phyloP scores from a whole-genome alignment of 2,329 filamentous ascomycete genomes.

The Alternaria incomplexa region DNA sequence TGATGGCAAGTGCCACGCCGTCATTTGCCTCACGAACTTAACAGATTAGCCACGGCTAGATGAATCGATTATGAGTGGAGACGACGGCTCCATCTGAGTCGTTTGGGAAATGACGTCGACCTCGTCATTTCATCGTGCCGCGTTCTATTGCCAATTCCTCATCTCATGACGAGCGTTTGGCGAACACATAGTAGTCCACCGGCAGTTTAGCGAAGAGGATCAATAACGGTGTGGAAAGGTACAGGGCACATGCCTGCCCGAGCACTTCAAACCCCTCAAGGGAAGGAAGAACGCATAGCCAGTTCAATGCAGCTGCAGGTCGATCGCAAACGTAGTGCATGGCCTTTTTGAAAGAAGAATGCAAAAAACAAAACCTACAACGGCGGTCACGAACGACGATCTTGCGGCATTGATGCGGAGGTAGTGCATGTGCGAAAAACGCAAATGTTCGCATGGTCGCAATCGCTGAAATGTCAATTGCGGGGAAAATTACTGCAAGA shows the following conservation, averaged over 20 bases:
- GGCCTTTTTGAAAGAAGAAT: background rate
- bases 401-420: background rate
- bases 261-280: background rate
- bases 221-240: background rate
- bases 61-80: background rate
- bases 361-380: background rate
- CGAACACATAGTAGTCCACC: background rate
- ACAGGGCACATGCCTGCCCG: background rate
- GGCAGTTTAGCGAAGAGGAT: background rate
- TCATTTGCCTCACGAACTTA: background rate
- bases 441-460: background rate
- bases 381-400: background rate
- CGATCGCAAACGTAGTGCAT: background rate
- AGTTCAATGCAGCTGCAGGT: background rate
- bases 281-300: background rate
- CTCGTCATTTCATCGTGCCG: background rate
- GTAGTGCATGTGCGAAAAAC: background rate
- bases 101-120: background rate
- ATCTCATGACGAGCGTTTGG: background rate
- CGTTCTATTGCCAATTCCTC: background rate
- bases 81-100: background rate
- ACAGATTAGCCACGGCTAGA: background rate
- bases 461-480: background rate
- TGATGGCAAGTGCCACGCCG: background rate
- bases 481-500: background rate